Conservation (phyloP, 805 yeast genomes). For the Saccharomycopsis selenospora region DNA sequence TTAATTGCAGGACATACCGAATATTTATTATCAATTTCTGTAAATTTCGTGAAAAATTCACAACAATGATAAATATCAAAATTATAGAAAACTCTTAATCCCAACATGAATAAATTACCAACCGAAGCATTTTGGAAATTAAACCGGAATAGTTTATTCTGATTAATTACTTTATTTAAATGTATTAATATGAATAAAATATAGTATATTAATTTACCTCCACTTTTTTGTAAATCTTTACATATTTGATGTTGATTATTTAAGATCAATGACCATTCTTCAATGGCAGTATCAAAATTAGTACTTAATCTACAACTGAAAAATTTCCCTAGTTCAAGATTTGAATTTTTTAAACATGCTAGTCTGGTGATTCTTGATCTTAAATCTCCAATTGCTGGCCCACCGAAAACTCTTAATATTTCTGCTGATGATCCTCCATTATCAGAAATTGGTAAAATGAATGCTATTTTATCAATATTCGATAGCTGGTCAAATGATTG, state of each 20-base stretch:
- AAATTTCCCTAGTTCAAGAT: conserved; percentile 28
- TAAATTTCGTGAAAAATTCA: conserved; percentile 12
- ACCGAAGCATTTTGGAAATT: conserved; percentile 71
- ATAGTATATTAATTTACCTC: conserved; percentile 33
- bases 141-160: conserved; percentile 51
- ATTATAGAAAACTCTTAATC: conserved; percentile 68
- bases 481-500: conserved; percentile 44
- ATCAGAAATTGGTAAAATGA: conserved; percentile 78
- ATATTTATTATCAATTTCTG: conserved; percentile 9
- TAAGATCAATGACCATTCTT: conserved; percentile 71
- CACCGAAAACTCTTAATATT: conserved; percentile 76
- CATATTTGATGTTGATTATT: conserved; percentile 73
- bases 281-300: conserved; percentile 44
- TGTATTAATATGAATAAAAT: conserved; percentile 6
- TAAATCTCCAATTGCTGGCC: conserved; percentile 93
- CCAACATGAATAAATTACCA: conserved; percentile 80
- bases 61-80: conserved; percentile 12
- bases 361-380: conserved; percentile 73
- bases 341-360: conserved; percentile 36
- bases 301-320: conserved; percentile 28
- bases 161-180: conserved; percentile 30
- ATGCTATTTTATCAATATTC: conserved; percentile 38
- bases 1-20: conserved; percentile 17
- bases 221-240: conserved; percentile 57
- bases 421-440: conserved; percentile 96